Evolutionary conservation across 1,284 basidiomycete species (phyloP).

Genomic region (Golubevia sp.): DNA sequence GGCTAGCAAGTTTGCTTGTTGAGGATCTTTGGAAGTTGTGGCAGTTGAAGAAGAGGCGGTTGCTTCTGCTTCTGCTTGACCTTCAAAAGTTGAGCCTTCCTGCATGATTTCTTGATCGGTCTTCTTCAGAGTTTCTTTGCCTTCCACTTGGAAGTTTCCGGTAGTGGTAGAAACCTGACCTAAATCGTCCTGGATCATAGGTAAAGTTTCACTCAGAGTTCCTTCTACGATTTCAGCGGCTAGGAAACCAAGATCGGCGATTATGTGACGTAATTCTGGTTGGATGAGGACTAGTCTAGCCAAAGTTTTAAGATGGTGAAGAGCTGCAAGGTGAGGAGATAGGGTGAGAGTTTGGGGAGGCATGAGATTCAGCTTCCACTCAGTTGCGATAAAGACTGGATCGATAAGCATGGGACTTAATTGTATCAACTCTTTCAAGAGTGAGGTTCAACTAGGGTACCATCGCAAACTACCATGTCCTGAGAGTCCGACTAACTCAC

Average conservation of each 20-base stretch:
- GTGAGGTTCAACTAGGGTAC: no score
- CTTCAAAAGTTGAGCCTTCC: background rate
- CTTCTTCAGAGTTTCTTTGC: background rate
- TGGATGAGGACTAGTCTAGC: slow-evolving; percentile 14
- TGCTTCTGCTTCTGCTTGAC: background rate
- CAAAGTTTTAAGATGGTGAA: slow-evolving; percentile 10
- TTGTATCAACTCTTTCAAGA: no score
- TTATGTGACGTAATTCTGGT: slow-evolving; percentile 18
- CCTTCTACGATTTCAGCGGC: slow-evolving; percentile 14
- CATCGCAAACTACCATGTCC: no score
- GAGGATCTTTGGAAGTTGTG: background rate
- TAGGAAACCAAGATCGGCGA: slow-evolving; percentile 11
- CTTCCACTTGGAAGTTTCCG: slow-evolving; percentile 7
- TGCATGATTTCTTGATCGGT: background rate
- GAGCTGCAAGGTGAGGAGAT: slow-evolving; percentile 2
- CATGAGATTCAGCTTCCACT: background rate
- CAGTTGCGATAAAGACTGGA: no score
- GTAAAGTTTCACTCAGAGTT: slow-evolving; percentile 9
- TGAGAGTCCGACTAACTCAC: no score
- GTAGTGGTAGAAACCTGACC: slow-evolving; percentile 12
- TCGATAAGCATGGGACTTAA: no score
- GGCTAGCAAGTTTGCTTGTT: background rate
- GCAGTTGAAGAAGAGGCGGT: background rate
- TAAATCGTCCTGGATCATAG: slow-evolving; percentile 9
- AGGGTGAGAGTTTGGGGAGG: slow-evolving; percentile 4